Conservation (phyloP, 345 rosid genomes). For the Salix udensis region DNA sequence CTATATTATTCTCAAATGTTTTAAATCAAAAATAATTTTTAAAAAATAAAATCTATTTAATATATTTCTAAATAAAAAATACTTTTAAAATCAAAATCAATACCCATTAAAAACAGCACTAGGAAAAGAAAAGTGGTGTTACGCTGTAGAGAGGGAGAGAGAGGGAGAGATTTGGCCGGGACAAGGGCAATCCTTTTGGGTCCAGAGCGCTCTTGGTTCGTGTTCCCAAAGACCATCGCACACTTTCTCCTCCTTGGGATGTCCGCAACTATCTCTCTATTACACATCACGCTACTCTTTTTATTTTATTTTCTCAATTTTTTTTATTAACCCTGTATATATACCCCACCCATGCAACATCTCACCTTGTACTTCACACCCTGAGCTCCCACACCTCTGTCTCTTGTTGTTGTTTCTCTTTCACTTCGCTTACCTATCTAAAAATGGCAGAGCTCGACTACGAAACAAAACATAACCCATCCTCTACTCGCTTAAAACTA, state of each 20-base stretch:
- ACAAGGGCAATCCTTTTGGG: constrained; percentile 34
- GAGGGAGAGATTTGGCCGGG: neutral
- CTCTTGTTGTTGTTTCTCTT: constrained; percentile 9
- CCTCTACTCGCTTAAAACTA: constrained; percentile 58
- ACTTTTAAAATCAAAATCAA: too few species aligned
- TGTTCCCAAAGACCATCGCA: constrained; percentile 40
- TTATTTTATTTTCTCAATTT: neutral
- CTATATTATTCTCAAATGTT: too few species aligned
- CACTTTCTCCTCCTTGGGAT: constrained; percentile 45
- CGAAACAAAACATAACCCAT: constrained; percentile 30
- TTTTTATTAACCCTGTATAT: constrained; percentile 31
- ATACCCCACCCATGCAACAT: constrained; percentile 40
- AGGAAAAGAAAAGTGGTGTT: neutral
- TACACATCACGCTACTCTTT: neutral
- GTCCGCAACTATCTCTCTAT: constrained; percentile 42
- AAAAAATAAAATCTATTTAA: too few species aligned
- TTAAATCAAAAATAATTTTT: too few species aligned
- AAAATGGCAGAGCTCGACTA: constrained; percentile 55
- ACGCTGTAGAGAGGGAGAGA: neutral
- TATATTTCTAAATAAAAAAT: too few species aligned
- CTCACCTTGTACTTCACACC: constrained; percentile 11
- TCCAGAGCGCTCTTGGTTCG: constrained; percentile 43
- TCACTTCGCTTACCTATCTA: neutral
- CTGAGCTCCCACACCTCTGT: constrained; percentile 5
- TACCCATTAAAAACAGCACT: too few species aligned